A percentile compares a stretch with the other conserved stretches of the same genome.
Conservation (phyloP, 352 stramenopile genomes). For the Pythium plurisporium region DNA sequence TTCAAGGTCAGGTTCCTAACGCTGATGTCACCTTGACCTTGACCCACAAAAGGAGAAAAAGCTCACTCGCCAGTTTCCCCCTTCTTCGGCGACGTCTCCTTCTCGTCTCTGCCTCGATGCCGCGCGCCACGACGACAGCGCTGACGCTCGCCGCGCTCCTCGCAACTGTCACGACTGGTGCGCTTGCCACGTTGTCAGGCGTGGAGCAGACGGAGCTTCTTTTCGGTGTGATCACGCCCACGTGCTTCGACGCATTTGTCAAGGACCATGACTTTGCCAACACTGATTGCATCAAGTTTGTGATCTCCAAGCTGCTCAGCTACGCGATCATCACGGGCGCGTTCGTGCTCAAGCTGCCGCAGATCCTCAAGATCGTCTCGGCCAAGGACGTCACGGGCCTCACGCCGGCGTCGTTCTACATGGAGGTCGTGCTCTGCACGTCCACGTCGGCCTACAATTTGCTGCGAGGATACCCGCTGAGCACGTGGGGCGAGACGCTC, state of each 20-base stretch:
- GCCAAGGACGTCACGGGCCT: slow-evolving; percentile 81
- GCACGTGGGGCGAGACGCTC: slow-evolving; percentile 82
- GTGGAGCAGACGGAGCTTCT: slow-evolving; percentile 36
- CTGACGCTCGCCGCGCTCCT: background rate
- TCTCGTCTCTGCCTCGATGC: background rate
- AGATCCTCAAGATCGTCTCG: slow-evolving; percentile 86
- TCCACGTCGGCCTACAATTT: slow-evolving; percentile 84
- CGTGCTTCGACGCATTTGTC: slow-evolving; percentile 80
- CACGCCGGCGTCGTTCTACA: slow-evolving; percentile 85
- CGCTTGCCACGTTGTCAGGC: background rate
- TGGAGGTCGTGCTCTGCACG: slow-evolving; percentile 82
- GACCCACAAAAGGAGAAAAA: background rate
- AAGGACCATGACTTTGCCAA: slow-evolving; percentile 80
- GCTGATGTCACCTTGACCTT: too few species aligned
- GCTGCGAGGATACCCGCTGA: slow-evolving; percentile 77
- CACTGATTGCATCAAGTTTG: slow-evolving; percentile 75
- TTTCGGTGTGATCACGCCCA: slow-evolving; percentile 62
- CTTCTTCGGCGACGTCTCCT: background rate
- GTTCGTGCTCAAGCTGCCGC: slow-evolving; percentile 84
- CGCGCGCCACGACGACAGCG: background rate
- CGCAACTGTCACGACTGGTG: background rate
- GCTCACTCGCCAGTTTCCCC: background rate
- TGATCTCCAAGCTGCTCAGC: slow-evolving; percentile 78
- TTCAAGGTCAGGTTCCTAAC: too few species aligned
- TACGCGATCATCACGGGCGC: slow-evolving; percentile 86